These are phyloP conservation scores for Venturiaceae sp. DNA, from an alignment of 2,329 filamentous ascomycete genomes.

Conservation along the genomic window DNA sequence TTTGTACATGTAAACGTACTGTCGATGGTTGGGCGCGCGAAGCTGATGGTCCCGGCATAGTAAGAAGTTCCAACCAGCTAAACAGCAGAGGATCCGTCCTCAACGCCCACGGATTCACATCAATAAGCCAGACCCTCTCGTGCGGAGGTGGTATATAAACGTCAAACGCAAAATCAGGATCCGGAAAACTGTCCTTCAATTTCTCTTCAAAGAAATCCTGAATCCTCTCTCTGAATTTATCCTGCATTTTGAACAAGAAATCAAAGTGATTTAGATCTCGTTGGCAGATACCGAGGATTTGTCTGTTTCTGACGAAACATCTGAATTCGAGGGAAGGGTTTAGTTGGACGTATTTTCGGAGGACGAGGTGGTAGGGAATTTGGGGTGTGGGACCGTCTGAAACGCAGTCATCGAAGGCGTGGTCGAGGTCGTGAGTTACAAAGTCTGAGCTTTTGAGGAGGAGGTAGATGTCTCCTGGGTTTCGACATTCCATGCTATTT, in stretches of 20 bases:
- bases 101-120: slow-evolving; percentile 91
- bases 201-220: slow-evolving; percentile 67
- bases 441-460: slow-evolving; percentile 93
- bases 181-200: slow-evolving; percentile 69
- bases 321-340: slow-evolving; percentile 91
- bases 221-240: slow-evolving; percentile 58
- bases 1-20: not conserved
- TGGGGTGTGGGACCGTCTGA: slow-evolving; percentile 18
- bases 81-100: slow-evolving; percentile 85
- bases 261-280: slow-evolving; percentile 85
- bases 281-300: slow-evolving; percentile 75
- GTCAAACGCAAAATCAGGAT: slow-evolving; percentile 79
- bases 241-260: slow-evolving; percentile 62
- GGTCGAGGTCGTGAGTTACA: slow-evolving; percentile 84
- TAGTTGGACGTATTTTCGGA: slow-evolving; percentile 79
- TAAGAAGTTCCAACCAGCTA: slow-evolving; percentile 78
- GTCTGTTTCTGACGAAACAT: slow-evolving; percentile 80
- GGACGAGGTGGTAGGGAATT: slow-evolving; percentile 70
- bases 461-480: slow-evolving; percentile 85
- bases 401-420: slow-evolving; percentile 73
- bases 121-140: slow-evolving; percentile 72
- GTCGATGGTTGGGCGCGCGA: not conserved
- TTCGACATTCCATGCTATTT: slow-evolving; percentile 87
- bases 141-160: slow-evolving; percentile 76
- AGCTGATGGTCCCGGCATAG: slow-evolving; percentile 34